phyloP scores from a whole-genome alignment of 208 protist genomes.

The Acanthamoeba triangularis region DNA sequence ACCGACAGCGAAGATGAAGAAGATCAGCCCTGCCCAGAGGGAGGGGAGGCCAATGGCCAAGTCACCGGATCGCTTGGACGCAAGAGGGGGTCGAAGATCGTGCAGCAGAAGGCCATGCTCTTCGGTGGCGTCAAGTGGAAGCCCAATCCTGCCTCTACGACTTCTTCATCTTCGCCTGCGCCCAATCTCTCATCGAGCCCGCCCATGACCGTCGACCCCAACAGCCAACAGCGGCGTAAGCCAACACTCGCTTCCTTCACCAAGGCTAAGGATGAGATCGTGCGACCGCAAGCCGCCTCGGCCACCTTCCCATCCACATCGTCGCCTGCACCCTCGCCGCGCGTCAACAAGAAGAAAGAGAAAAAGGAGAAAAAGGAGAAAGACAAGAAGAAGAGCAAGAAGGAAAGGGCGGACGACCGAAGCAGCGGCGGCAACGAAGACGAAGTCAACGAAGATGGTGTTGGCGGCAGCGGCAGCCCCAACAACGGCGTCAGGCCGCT shows the following conservation, averaged over 20 bases:
- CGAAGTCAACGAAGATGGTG: neutral
- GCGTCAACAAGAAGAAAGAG: neutral
- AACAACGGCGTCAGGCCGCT: neutral
- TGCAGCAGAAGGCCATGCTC: neutral
- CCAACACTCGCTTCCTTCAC: neutral
- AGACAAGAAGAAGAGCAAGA: neutral
- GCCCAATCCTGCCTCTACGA: neutral
- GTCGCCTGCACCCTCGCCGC: neutral
- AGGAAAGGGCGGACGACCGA: neutral
- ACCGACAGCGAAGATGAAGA: neutral
- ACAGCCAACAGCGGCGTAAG: neutral
- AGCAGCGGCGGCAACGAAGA: neutral
- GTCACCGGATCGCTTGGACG: neutral
- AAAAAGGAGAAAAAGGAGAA: neutral
- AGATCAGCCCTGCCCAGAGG: neutral
- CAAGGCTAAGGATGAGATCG: neutral
- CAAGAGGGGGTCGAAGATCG: neutral
- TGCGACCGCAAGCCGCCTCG: neutral
- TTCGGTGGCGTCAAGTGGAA: neutral
- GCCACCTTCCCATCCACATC: neutral
- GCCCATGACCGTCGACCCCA: neutral
- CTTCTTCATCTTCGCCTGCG: neutral
- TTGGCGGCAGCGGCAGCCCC: too few species aligned
- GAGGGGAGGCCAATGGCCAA: neutral
- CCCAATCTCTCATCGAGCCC: neutral